Percentiles rank a stretch among this genome's conserved stretches.
Conservation (phyloP, 192 early-diverging fungal species). For the Umbelopsis ramanniana region DNA sequence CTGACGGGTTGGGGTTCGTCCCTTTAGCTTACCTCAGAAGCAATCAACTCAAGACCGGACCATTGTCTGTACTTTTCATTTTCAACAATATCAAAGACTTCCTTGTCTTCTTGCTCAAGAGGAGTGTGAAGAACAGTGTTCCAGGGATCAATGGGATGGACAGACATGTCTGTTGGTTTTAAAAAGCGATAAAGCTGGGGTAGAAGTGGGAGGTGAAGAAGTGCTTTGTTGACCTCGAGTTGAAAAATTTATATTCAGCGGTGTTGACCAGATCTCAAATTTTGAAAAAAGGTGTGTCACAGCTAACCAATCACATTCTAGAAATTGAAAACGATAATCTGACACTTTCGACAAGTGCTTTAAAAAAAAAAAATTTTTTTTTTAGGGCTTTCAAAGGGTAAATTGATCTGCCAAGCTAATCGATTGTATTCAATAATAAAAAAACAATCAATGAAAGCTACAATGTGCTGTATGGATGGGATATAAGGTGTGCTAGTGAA, state of each 20-base stretch:
- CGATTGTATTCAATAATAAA: too few species aligned
- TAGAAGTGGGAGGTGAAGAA: not conserved
- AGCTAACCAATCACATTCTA: not conserved
- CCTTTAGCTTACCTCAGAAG: constrained; percentile 79
- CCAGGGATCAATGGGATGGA: constrained; percentile 52
- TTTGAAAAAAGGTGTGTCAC: not conserved
- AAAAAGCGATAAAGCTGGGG: not conserved
- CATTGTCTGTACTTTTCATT: constrained; percentile 98
- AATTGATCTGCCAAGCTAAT: too few species aligned
- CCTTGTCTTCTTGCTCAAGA: constrained; percentile 90
- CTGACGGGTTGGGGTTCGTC: not conserved
- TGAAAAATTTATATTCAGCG: not conserved
- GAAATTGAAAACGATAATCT: not conserved
- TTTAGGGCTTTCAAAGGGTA: not conserved
- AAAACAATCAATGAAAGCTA: too few species aligned
- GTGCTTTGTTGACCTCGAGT: too few species aligned
- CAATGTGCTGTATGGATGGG: too few species aligned
- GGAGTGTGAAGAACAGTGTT: constrained; percentile 86
- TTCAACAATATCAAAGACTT: constrained; percentile 93
- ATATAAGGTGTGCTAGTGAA: not conserved
- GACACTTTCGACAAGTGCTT: not conserved
- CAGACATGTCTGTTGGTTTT: constrained; percentile 29
- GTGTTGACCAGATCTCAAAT: not conserved
- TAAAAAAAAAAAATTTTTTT: not conserved
- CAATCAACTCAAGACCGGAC: constrained; percentile 98